These are phyloP conservation scores for Yamadazyma mexicana DNA, from an alignment of 1,139 yeast genomes.

Conservation along the genomic window DNA sequence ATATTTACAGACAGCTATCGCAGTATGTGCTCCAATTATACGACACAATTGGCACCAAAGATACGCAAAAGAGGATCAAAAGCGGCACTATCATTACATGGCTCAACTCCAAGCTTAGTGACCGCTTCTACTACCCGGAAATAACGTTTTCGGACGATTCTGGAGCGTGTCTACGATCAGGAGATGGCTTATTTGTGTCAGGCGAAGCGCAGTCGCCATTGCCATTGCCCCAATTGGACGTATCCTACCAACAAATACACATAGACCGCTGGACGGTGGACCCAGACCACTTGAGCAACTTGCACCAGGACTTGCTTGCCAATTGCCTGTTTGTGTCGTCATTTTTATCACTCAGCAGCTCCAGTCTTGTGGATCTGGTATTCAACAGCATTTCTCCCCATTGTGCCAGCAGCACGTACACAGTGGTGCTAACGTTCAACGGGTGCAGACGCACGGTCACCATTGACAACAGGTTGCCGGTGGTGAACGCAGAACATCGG, in stretches of 20 bases:
- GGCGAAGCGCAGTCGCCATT: conserved; percentile 6
- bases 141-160: conserved; percentile 17
- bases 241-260: conserved; percentile 15
- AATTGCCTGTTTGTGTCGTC: conserved; percentile 81
- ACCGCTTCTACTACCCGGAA: conserved; percentile 37
- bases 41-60: conserved; percentile 12
- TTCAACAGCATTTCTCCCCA: conserved; percentile 28
- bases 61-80: conserved; percentile 8
- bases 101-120: conserved; percentile 41
- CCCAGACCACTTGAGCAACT: conserved; percentile 19
- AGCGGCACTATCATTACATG: conserved; percentile 32
- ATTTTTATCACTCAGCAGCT: conserved; percentile 42
- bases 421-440: conserved; percentile 45
- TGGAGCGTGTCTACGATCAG: neutral
- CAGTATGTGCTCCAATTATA: conserved; percentile 22
- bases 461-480: conserved; percentile 49
- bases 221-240: conserved; percentile 22
- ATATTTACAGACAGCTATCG: conserved; percentile 3
- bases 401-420: conserved; percentile 30
- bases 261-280: conserved; percentile 20
- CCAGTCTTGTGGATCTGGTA: conserved; percentile 16
- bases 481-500: conserved; percentile 18
- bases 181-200: conserved; percentile 12
- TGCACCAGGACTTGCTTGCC: conserved; percentile 58
- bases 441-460: conserved; percentile 56